Evolutionary conservation across 2,329 filamentous ascomycete species (phyloP).

Genomic region (Hypoxylon sp.): DNA sequence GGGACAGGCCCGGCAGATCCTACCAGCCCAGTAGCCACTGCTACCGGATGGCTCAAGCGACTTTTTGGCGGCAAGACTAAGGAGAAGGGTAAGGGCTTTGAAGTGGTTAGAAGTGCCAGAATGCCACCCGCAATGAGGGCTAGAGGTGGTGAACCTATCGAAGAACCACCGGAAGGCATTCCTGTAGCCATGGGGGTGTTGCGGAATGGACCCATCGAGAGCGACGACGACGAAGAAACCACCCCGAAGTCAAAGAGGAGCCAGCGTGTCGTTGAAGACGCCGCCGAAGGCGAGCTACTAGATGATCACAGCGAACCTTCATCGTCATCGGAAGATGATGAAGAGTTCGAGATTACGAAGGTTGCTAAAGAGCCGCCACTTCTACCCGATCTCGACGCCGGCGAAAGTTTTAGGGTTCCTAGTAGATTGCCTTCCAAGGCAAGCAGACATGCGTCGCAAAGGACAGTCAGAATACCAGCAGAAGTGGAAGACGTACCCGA

Average conservation of each 20-base stretch:
- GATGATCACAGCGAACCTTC: constrained; percentile 58
- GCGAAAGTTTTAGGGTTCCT: constrained; percentile 68
- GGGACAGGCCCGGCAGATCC: constrained; percentile 96
- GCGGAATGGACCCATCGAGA: constrained; percentile 69
- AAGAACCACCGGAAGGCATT: constrained; percentile 73
- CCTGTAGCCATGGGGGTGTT: constrained; percentile 70
- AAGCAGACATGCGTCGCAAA: constrained; percentile 53
- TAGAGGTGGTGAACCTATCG: constrained; percentile 63
- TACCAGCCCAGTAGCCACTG: constrained; percentile 87
- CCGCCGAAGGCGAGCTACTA: constrained; percentile 52
- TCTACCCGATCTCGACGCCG: constrained; percentile 67
- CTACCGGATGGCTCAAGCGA: constrained; percentile 86
- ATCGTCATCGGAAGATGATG: constrained; percentile 54
- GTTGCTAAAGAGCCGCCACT: constrained; percentile 62
- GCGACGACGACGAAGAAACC: constrained; percentile 67
- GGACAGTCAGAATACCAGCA: constrained; percentile 46
- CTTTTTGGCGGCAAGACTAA: constrained; percentile 86
- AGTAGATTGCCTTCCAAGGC: constrained; percentile 69
- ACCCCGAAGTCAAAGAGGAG: constrained; percentile 46
- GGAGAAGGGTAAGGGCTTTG: constrained; percentile 95
- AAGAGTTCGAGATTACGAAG: constrained; percentile 47
- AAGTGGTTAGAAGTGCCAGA: constrained; percentile 89
- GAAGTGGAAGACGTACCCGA: constrained; percentile 53
- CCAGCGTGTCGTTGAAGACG: constrained; percentile 43
- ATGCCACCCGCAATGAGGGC: constrained; percentile 79